Evolutionary conservation across 495 filamentous ascomycete genomes (phyloP).

Genomic region (Platismatia glauca): DNA sequence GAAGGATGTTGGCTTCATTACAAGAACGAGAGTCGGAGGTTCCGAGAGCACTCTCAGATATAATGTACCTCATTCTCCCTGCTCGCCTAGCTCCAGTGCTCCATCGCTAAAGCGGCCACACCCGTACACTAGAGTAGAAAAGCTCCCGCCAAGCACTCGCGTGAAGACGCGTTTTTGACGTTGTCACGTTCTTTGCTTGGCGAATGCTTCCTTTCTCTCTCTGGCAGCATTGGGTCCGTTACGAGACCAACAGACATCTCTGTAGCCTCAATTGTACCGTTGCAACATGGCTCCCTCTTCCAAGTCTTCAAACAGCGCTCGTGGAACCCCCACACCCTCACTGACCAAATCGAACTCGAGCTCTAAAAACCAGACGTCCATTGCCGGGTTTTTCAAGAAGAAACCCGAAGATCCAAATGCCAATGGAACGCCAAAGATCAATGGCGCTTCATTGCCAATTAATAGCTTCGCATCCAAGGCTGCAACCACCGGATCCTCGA

Average conservation of each 20-base stretch:
- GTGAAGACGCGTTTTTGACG: not conserved
- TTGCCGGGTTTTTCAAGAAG: constrained; percentile 80
- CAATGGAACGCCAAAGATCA: constrained; percentile 37
- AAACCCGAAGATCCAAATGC: constrained; percentile 41
- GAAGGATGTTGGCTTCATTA: too few relatives aligned
- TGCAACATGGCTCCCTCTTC: constrained; percentile 14
- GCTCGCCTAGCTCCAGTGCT: too few relatives aligned
- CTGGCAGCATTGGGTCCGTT: not conserved
- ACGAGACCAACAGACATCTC: not conserved
- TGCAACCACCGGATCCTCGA: constrained; percentile 29
- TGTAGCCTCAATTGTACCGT: not conserved
- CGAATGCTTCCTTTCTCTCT: not conserved
- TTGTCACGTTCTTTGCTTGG: not conserved
- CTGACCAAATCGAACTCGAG: constrained; percentile 41
- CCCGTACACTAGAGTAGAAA: too few relatives aligned
- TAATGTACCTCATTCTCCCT: too few relatives aligned
- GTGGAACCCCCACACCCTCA: constrained; percentile 29
- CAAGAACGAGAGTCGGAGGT: too few relatives aligned
- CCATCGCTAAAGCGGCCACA: too few relatives aligned
- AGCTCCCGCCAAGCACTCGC: not conserved
- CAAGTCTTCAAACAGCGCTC: constrained; percentile 14
- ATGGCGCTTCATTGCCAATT: constrained; percentile 27
- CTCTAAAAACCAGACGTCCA: constrained; percentile 65
- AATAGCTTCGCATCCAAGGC: constrained; percentile 12
- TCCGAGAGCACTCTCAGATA: too few relatives aligned